Evolutionary conservation across 208 protist species (phyloP).

Genomic region (Trypanosoma vivax): DNA sequence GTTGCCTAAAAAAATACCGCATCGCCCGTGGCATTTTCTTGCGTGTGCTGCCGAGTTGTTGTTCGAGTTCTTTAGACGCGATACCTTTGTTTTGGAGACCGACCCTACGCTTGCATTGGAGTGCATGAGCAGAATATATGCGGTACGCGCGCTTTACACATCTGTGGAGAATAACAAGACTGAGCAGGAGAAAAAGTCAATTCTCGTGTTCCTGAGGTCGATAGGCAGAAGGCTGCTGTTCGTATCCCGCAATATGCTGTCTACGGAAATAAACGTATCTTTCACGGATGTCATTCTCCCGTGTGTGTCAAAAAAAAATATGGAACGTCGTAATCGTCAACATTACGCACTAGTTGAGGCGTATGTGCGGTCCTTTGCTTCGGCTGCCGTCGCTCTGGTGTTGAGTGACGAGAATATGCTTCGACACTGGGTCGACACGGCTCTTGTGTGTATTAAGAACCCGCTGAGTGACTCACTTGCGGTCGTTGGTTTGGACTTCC

Average conservation of each 20-base stretch:
- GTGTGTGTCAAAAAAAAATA: neutral
- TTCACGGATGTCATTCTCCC: constrained; percentile 16
- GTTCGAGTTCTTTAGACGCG: constrained; percentile 29
- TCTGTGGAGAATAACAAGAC: constrained; percentile 9
- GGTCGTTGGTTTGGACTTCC: constrained; percentile 59
- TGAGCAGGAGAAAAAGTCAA: constrained; percentile 15
- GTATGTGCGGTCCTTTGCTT: constrained; percentile 56
- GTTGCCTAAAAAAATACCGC: constrained; percentile 3
- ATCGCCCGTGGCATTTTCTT: neutral
- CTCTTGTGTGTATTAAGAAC: constrained; percentile 41
- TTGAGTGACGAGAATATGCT: constrained; percentile 53
- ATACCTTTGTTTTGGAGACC: constrained; percentile 21
- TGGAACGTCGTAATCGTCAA: constrained; percentile 26
- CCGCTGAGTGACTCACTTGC: constrained; percentile 31
- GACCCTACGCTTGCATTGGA: constrained; percentile 24
- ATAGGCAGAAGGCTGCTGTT: constrained; percentile 5
- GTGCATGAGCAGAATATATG: constrained; percentile 32
- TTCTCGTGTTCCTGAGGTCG: neutral
- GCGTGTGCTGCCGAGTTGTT: constrained; percentile 10
- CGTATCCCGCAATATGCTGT: constrained; percentile 14
- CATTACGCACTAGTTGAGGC: constrained; percentile 60
- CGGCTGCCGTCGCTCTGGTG: constrained; percentile 40
- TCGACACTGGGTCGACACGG: constrained; percentile 57
- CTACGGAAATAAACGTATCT: constrained; percentile 5
- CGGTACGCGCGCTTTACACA: constrained; percentile 37